Conservation (phyloP, 176 grass and related monocot species). For the Paspalum notatum region DNA sequence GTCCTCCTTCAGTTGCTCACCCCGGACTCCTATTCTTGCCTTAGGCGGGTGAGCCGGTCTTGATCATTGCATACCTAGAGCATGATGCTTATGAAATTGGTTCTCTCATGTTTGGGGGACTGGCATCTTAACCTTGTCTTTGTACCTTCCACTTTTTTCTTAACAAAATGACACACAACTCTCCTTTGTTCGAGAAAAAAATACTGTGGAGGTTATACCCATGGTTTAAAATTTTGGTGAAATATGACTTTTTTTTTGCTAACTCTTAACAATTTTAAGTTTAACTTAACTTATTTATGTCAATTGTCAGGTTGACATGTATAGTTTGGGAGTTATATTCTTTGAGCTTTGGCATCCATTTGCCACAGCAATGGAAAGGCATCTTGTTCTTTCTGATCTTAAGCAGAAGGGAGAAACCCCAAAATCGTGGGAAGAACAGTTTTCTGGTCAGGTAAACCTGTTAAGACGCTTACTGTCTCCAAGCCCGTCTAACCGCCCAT, state of each 20-base stretch:
- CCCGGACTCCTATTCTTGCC: too few relatives aligned
- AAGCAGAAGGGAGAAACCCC: constrained; percentile 80
- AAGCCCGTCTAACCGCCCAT: constrained; percentile 88
- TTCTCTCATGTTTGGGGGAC: too few relatives aligned
- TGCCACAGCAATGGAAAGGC: constrained; percentile 89
- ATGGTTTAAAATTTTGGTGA: constrained; percentile 5
- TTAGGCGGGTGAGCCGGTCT: too few relatives aligned
- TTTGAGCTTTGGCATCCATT: constrained; percentile 99
- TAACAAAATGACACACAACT: constrained; percentile 4
- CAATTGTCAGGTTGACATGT: constrained; percentile 89
- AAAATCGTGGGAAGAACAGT: constrained; percentile 66
- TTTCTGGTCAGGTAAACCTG: constrained; percentile 65
- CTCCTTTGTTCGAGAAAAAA: constrained; percentile 6
- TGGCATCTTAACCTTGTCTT: too few relatives aligned
- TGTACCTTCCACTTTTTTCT: background rate
- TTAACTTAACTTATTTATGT: constrained; percentile 18
- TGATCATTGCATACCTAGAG: too few relatives aligned
- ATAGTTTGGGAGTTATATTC: constrained; percentile 96
- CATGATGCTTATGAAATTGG: too few relatives aligned
- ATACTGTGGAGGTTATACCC: background rate
- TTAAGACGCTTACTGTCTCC: constrained; percentile 63
- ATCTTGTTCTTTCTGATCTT: constrained; percentile 95
- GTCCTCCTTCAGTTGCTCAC: too few relatives aligned
- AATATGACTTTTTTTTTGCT: background rate
- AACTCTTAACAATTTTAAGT: background rate